A percentile compares a stretch with the other conserved stretches of the same genome.
phyloP scores from a whole-genome alignment of 257 asterid genomes.

The Salvia rosmarinus region DNA sequence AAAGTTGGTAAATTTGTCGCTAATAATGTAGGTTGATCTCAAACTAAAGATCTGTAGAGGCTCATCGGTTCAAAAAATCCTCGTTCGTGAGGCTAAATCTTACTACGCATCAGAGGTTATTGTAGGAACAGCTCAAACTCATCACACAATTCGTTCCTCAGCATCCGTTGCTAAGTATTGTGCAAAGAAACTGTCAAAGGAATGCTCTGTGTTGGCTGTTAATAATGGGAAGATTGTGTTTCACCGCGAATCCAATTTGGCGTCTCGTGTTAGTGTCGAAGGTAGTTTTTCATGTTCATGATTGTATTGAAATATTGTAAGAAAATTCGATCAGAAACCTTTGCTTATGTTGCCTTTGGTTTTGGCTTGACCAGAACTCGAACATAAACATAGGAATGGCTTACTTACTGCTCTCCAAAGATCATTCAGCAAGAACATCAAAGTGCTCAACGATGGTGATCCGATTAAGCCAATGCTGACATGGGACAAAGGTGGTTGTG shows the following conservation, averaged over 20 bases:
- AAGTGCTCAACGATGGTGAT: conserved; percentile 47
- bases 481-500: conserved; percentile 45
- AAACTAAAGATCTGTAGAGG: conserved; percentile 96
- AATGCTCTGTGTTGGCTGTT: conserved; percentile 75
- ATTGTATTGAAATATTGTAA: background rate
- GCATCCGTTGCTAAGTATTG: conserved; percentile 84
- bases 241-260: conserved; percentile 54
- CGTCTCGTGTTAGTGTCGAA: conserved; percentile 44
- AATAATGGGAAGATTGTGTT: conserved; percentile 75
- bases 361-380: conserved; percentile 56
- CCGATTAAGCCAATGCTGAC: conserved; percentile 42
- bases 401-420: conserved; percentile 71
- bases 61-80: conserved; percentile 62
- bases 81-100: conserved; percentile 83
- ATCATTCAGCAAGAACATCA: conserved; percentile 64
- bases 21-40: conserved; percentile 78
- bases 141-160: conserved; percentile 66
- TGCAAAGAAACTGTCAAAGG: conserved; percentile 71
- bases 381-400: conserved; percentile 54
- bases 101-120: conserved; percentile 70
- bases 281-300: conserved; percentile 46
- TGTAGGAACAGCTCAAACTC: conserved; percentile 72
- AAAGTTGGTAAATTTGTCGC: conserved; percentile 16
- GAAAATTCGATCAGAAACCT: background rate
- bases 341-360: conserved; percentile 18